Conservation (phyloP, 345 rosid genomes). For the Cardamine chenopodiifolia region DNA sequence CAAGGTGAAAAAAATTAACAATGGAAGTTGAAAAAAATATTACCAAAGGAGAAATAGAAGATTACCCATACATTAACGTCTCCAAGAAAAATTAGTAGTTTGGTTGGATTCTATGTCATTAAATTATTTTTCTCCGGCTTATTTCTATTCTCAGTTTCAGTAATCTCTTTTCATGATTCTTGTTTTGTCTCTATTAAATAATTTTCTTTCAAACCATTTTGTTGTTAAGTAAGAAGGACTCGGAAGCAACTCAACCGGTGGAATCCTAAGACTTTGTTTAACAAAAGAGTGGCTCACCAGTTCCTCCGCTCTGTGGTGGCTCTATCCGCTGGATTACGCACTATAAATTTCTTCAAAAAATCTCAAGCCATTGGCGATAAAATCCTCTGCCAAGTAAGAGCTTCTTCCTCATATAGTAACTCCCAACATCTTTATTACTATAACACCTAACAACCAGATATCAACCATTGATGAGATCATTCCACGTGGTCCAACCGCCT, state of each 20-base stretch:
- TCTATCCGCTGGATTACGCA: neutral
- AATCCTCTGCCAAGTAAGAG: neutral
- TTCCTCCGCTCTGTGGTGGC: neutral
- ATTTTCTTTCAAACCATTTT: conserved; percentile 13
- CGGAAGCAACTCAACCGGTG: conserved; percentile 16
- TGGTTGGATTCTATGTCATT: neutral
- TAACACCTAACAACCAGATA: conserved; percentile 17
- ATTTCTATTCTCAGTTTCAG: neutral
- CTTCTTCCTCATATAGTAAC: neutral
- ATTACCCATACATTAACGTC: neutral
- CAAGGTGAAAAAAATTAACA: neutral
- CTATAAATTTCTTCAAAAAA: conserved; percentile 1
- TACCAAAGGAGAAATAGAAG: neutral
- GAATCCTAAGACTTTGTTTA: neutral
- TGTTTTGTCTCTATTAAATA: neutral
- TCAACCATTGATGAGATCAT: conserved; percentile 11
- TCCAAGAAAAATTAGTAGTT: neutral
- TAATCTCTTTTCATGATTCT: neutral
- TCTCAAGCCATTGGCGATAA: neutral
- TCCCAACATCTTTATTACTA: conserved; percentile 3
- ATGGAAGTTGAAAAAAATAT: neutral
- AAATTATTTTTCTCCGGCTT: neutral
- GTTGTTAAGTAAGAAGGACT: neutral
- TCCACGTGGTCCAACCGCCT: neutral
- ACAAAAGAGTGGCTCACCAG: conserved; percentile 13